These are phyloP conservation scores for Linanthus parryae DNA, from an alignment of 148 eudicot species.

Conservation along the genomic window DNA sequence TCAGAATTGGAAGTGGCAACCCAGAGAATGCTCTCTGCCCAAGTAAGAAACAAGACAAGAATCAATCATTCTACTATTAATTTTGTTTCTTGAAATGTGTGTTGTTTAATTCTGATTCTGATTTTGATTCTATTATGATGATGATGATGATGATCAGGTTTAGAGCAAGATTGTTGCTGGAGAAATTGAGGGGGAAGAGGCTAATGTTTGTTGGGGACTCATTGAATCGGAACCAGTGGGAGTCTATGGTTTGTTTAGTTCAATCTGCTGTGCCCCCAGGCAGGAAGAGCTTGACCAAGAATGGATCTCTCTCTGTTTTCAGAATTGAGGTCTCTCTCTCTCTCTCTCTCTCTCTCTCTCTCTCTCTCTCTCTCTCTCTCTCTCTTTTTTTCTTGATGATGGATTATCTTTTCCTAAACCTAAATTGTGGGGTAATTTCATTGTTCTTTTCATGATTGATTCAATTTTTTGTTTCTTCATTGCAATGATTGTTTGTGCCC, in stretches of 20 bases:
- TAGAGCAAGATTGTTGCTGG: constrained; percentile 64
- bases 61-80: too few species aligned
- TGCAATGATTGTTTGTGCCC: too few species aligned
- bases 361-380: background rate
- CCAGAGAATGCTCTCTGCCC: constrained; percentile 78
- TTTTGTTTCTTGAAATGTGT: too few species aligned
- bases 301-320: constrained; percentile 73
- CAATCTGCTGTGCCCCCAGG: constrained; percentile 67
- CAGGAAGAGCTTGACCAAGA: constrained; percentile 57
- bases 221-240: constrained; percentile 92
- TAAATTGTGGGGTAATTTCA: too few species aligned
- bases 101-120: too few species aligned
- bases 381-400: background rate
- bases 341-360: constrained; percentile 1
- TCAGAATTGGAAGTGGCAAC: constrained; percentile 96
- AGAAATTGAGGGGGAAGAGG: constrained; percentile 84
- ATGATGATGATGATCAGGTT: constrained; percentile 56
- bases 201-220: constrained; percentile 98
- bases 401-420: too few species aligned
- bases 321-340: constrained; percentile 53
- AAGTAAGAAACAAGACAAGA: too few species aligned
- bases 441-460: too few species aligned
- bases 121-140: too few species aligned
- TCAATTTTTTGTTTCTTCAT: too few species aligned
- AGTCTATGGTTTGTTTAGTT: constrained; percentile 88